These are phyloP conservation scores for Xylariales sp. DNA, from an alignment of 2,329 filamentous ascomycete genomes.

Conservation along the genomic window DNA sequence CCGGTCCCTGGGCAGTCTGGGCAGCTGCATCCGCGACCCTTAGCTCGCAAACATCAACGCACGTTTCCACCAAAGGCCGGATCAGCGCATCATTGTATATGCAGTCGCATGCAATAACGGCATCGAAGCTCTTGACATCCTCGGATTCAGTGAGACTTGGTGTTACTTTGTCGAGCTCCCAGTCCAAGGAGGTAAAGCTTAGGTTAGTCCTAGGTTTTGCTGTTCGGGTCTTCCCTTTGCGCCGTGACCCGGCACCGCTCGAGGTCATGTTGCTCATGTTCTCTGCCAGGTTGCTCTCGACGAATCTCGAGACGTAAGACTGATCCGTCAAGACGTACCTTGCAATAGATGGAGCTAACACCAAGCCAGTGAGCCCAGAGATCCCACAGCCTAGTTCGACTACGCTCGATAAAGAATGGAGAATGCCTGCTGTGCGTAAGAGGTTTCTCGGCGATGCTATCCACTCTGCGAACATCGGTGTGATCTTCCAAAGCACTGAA, in stretches of 20 bases:
- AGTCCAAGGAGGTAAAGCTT: slow-evolving; percentile 65
- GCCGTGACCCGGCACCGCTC: slow-evolving; percentile 9
- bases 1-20: slow-evolving; percentile 35
- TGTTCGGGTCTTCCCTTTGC: slow-evolving; percentile 15
- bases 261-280: slow-evolving; percentile 38
- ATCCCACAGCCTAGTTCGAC: slow-evolving; percentile 89
- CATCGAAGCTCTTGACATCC: slow-evolving; percentile 53
- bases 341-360: slow-evolving; percentile 55
- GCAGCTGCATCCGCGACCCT: slow-evolving; percentile 26
- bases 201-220: slow-evolving; percentile 34
- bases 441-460: slow-evolving; percentile 59
- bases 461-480: slow-evolving; percentile 78
- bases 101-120: slow-evolving; percentile 83
- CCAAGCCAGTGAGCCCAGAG: slow-evolving; percentile 71
- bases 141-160: slow-evolving; percentile 32
- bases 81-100: slow-evolving; percentile 91
- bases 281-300: slow-evolving; percentile 70
- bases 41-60: slow-evolving; percentile 66
- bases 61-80: slow-evolving; percentile 75
- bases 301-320: slow-evolving; percentile 70
- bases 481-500: slow-evolving; percentile 85
- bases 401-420: slow-evolving; percentile 52
- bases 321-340: slow-evolving; percentile 84
- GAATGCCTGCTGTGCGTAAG: slow-evolving; percentile 51
- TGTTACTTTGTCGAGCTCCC: slow-evolving; percentile 65